A percentile compares a stretch with the other conserved stretches of the same genome.
Evolutionary conservation across 164 flowering plant genomes (phyloP).

Genomic region (Sextonia rubra): DNA sequence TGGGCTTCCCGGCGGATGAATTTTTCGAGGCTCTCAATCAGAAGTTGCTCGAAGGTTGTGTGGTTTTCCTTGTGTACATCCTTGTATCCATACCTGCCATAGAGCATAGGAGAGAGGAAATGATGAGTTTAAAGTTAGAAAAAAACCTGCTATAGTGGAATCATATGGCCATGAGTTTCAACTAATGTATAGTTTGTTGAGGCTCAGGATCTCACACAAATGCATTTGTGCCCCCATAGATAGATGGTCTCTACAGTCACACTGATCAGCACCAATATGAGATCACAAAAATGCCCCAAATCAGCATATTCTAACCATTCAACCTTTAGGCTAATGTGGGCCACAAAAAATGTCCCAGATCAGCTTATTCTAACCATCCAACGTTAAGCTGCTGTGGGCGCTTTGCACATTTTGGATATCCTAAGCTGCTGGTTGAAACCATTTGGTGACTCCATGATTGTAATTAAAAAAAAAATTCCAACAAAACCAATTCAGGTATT

Average conservation of each 20-base stretch:
- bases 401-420: no score
- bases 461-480: no score
- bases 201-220: background rate
- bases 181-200: no score
- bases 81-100: conserved; percentile 4
- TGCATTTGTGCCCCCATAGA: background rate
- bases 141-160: background rate
- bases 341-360: no score
- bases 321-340: no score
- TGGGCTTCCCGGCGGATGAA: conserved; percentile 94
- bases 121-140: background rate
- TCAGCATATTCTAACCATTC: no score
- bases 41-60: conserved; percentile 85
- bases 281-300: background rate
- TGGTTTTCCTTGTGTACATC: conserved; percentile 97
- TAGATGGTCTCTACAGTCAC: background rate
- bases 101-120: background rate
- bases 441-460: no score
- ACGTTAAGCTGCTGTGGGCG: no score
- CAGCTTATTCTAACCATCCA: no score
- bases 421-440: no score
- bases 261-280: background rate
- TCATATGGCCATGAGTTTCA: background rate
- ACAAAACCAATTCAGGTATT: background rate
- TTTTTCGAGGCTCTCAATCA: conserved; percentile 96